A percentile compares a stretch with the other conserved stretches of the same genome.
Conservation (phyloP, 1,284 basidiomycete species). For the Ceratobasidium sp. region DNA sequence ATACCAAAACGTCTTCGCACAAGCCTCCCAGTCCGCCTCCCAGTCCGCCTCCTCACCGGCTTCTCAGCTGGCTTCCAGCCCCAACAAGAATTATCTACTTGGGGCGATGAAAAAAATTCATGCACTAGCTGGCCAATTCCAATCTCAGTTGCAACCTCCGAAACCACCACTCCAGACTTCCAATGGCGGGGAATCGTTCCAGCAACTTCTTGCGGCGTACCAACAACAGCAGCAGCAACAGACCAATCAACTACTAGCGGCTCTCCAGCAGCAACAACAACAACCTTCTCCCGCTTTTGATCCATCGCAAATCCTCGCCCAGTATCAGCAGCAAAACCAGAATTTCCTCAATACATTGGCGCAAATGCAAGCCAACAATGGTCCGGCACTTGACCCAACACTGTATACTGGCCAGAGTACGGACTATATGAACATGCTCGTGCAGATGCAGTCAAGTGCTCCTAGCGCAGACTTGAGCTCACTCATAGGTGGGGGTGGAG, state of each 20-base stretch:
- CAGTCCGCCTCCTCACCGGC: not conserved
- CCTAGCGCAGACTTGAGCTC: slow-evolving; percentile 12
- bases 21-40: not conserved
- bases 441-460: slow-evolving; percentile 8
- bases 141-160: not conserved
- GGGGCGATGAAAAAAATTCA: slow-evolving; percentile 20
- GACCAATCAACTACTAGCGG: slow-evolving; percentile 35
- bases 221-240: slow-evolving; percentile 40
- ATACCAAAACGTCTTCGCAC: not conserved
- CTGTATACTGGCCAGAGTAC: not conserved
- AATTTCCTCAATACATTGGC: slow-evolving; percentile 11
- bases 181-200: not conserved
- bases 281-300: slow-evolving; percentile 19
- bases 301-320: slow-evolving; percentile 14
- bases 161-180: not conserved
- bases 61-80: not conserved
- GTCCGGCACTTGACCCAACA: not conserved
- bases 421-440: slow-evolving; percentile 7
- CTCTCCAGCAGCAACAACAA: slow-evolving; percentile 38
- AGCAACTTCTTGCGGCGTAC: slow-evolving; percentile 15
- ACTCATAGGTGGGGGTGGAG: slow-evolving; percentile 23
- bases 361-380: slow-evolving; percentile 35
- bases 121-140: not conserved
- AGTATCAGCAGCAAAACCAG: slow-evolving; percentile 21
- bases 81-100: not conserved